These are phyloP conservation scores for Suillus discolor DNA, from an alignment of 768 basidiomycete genomes.

Conservation along the genomic window DNA sequence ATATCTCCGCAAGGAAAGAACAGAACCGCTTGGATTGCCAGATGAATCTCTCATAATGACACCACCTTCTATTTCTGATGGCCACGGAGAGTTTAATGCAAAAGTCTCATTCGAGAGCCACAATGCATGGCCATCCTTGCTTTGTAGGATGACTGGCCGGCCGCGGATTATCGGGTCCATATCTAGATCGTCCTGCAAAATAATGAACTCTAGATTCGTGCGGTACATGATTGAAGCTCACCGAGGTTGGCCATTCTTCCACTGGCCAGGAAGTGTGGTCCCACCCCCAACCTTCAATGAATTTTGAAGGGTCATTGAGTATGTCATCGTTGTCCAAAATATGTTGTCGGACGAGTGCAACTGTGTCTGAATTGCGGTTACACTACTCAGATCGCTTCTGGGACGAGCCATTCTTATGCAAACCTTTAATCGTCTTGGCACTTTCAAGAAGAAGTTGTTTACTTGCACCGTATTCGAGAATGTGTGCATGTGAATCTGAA, in stretches of 20 bases:
- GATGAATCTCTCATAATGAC: conserved; percentile 67
- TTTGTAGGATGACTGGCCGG: conserved; percentile 74
- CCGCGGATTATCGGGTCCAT: conserved; percentile 65
- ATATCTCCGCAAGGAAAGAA: conserved; percentile 9
- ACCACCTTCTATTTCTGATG: conserved; percentile 76
- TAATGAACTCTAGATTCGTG: neutral
- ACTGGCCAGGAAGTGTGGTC: conserved; percentile 81
- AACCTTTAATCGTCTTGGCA: conserved; percentile 59
- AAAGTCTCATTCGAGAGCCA: conserved; percentile 79
- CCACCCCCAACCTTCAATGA: conserved; percentile 87
- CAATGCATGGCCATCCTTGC: conserved; percentile 87
- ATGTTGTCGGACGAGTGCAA: conserved; percentile 60
- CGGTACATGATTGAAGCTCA: conserved; percentile 27
- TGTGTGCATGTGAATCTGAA: conserved; percentile 79
- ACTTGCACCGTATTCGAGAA: conserved; percentile 76
- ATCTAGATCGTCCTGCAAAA: conserved; percentile 67
- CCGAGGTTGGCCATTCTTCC: conserved; percentile 67
- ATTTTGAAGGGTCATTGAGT: conserved; percentile 55
- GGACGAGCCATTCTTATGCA: neutral
- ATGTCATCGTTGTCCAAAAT: conserved; percentile 61
- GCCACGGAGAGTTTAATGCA: conserved; percentile 59
- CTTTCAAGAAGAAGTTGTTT: conserved; percentile 66
- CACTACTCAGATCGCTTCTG: neutral
- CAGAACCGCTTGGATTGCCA: conserved; percentile 72
- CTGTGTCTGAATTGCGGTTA: conserved; percentile 49